These are phyloP conservation scores for Russula sp. DNA, from an alignment of 768 basidiomycete species.

Conservation along the genomic window DNA sequence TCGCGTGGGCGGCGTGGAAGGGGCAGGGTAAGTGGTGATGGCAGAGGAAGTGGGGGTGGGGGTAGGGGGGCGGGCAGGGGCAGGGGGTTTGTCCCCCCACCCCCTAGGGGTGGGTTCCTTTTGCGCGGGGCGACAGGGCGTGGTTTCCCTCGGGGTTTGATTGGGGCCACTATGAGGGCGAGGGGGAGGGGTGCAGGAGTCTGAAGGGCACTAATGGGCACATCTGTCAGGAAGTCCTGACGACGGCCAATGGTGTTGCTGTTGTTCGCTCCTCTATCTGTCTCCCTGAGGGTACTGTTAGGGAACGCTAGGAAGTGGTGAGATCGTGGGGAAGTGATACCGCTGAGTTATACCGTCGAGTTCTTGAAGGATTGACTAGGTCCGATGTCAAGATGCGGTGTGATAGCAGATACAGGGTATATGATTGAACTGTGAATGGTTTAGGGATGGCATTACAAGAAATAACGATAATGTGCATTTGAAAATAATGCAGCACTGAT, in stretches of 20 bases:
- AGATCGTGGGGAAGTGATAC: neutral
- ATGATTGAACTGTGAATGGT: neutral
- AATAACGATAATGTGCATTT: neutral
- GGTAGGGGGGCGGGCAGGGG: neutral
- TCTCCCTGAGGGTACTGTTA: neutral
- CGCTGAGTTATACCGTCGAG: neutral
- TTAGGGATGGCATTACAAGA: neutral
- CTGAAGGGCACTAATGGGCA: neutral
- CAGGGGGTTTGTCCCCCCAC: slow-evolving; percentile 12
- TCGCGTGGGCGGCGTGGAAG: slow-evolving; percentile 12
- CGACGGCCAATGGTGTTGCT: too few relatives aligned
- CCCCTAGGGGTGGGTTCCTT: slow-evolving; percentile 16
- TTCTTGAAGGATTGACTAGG: neutral
- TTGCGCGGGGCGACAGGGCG: slow-evolving; percentile 4
- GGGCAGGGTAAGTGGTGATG: slow-evolving; percentile 1
- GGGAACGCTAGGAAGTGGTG: neutral
- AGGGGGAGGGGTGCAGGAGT: neutral
- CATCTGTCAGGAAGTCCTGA: neutral
- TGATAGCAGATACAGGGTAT: neutral
- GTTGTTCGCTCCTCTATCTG: neutral
- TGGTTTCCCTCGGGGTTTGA: neutral
- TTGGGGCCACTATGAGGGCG: neutral
- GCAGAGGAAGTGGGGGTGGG: slow-evolving; percentile 1
- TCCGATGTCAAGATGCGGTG: too few relatives aligned
- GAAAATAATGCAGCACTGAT: neutral